Percentiles rank a stretch among this genome's conserved stretches.
These are phyloP conservation scores for Melanomma pulvis-pyrius DNA, from an alignment of 495 filamentous ascomycete species.

Conservation along the genomic window DNA sequence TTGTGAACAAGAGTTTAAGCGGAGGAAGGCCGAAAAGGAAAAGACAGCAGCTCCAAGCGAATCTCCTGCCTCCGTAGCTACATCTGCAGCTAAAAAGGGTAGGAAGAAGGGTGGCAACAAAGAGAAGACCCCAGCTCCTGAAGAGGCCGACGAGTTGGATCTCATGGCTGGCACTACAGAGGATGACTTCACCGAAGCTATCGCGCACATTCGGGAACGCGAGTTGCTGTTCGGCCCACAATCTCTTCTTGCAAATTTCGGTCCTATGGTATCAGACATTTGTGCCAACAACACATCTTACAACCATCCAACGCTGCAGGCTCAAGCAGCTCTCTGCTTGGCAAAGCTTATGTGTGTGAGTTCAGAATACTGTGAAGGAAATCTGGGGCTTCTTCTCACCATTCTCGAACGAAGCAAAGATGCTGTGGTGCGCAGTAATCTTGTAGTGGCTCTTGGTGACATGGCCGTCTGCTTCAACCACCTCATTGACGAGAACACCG, in stretches of 20 bases:
- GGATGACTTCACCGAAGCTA: constrained; percentile 97
- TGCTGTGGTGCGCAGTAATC: constrained; percentile 88
- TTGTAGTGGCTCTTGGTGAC: constrained; percentile 93
- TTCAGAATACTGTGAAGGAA: constrained; percentile 89
- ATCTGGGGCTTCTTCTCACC: constrained; percentile 92
- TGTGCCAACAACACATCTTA: constrained; percentile 93
- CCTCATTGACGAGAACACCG: constrained; percentile 97
- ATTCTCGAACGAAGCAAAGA: constrained; percentile 93
- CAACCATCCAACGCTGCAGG: constrained; percentile 82
- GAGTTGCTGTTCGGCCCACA: constrained; percentile 87
- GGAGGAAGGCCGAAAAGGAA: constrained; percentile 91
- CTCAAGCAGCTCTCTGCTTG: constrained; percentile 91
- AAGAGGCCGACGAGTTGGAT: constrained; percentile 81
- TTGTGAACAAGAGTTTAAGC: constrained; percentile 95
- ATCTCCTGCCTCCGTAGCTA: constrained; percentile 29
- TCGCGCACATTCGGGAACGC: constrained; percentile 90
- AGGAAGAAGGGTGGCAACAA: constrained; percentile 49
- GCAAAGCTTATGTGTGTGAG: constrained; percentile 91
- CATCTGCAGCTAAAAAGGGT: constrained; percentile 54
- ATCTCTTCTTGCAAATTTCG: constrained; percentile 85
- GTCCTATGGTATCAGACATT: constrained; percentile 86
- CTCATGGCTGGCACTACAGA: constrained; percentile 96
- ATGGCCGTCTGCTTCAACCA: constrained; percentile 99
- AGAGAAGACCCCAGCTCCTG: constrained; percentile 42
- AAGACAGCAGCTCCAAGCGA: constrained; percentile 57